Conservation (phyloP, 768 basidiomycete species). For the Russula emetica region DNA sequence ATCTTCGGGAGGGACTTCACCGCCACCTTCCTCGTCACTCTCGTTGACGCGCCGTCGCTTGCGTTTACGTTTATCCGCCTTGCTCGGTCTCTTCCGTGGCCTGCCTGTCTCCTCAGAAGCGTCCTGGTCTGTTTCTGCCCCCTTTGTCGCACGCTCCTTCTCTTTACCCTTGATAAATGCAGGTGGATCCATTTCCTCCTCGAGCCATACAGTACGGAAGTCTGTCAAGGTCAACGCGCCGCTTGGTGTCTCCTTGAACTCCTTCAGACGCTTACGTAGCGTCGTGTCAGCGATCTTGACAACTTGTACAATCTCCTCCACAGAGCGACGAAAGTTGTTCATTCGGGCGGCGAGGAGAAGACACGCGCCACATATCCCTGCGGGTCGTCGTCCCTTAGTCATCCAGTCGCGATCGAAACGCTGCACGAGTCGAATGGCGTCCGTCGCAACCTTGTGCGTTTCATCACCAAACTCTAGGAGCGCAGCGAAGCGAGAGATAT, state of each 20-base stretch:
- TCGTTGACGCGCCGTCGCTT: conserved; percentile 40
- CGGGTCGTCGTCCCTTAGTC: conserved; percentile 88
- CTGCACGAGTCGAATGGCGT: conserved; percentile 89
- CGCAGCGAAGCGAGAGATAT: conserved; percentile 91
- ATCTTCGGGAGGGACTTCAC: conserved; percentile 27
- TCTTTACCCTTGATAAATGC: conserved; percentile 78
- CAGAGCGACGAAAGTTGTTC: conserved; percentile 92
- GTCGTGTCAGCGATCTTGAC: conserved; percentile 99
- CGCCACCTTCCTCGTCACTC: conserved; percentile 38
- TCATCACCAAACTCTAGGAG: conserved; percentile 96
- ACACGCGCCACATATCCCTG: conserved; percentile 96
- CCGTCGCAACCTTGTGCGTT: conserved; percentile 84
- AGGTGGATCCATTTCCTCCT: conserved; percentile 89
- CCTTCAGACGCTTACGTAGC: conserved; percentile 85
- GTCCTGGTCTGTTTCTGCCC: conserved; percentile 36
- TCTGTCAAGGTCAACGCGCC: conserved; percentile 83
- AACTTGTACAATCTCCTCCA: conserved; percentile 96
- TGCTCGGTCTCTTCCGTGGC: conserved; percentile 34
- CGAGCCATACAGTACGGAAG: conserved; percentile 86
- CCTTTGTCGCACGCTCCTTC: conserved; percentile 55
- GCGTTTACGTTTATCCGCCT: conserved; percentile 36
- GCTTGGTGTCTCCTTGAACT: conserved; percentile 89
- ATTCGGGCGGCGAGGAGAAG: conserved; percentile 93
- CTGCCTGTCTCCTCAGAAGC: conserved; percentile 32
- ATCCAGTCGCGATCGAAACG: conserved; percentile 98